A percentile compares a stretch with the other conserved stretches of the same genome.
phyloP scores from a whole-genome alignment of 208 protist genomes.

The Naegleria gruberi region DNA sequence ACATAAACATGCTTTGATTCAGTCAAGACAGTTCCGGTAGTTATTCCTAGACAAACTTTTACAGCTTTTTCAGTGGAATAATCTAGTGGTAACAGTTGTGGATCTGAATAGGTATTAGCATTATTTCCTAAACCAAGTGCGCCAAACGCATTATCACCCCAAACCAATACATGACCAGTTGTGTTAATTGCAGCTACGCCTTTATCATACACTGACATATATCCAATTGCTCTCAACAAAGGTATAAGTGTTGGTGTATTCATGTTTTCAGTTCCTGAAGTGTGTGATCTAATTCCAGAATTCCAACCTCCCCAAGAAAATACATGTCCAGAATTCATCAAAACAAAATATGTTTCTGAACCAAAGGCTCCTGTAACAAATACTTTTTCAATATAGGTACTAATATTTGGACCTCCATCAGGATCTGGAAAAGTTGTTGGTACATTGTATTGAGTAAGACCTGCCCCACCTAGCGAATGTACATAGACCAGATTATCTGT shows the following conservation, averaged over 20 bases:
- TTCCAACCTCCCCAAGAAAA: not conserved
- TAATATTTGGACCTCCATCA: not conserved
- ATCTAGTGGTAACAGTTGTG: not conserved
- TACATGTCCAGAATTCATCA: not conserved
- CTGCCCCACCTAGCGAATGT: not conserved
- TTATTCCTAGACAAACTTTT: no score
- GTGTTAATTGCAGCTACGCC: not conserved
- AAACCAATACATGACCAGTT: not conserved
- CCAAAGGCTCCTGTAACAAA: not conserved
- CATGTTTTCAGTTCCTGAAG: not conserved
- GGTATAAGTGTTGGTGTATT: not conserved
- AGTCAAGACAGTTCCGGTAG: no score
- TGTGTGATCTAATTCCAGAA: not conserved
- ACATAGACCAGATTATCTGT: not conserved
- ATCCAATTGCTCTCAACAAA: not conserved
- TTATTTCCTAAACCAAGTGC: not conserved
- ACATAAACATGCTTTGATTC: no score
- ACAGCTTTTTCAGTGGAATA: no score
- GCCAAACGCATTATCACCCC: not conserved
- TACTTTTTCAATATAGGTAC: not conserved
- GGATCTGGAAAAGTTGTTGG: not conserved
- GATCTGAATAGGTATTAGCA: not conserved
- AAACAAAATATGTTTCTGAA: not conserved
- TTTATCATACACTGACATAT: not conserved
- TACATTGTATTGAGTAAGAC: not conserved